A percentile compares a stretch with the other conserved stretches of the same genome.
phyloP scores from a whole-genome alignment of 805 yeast genomes.

The Myxozyma nipponensis region DNA sequence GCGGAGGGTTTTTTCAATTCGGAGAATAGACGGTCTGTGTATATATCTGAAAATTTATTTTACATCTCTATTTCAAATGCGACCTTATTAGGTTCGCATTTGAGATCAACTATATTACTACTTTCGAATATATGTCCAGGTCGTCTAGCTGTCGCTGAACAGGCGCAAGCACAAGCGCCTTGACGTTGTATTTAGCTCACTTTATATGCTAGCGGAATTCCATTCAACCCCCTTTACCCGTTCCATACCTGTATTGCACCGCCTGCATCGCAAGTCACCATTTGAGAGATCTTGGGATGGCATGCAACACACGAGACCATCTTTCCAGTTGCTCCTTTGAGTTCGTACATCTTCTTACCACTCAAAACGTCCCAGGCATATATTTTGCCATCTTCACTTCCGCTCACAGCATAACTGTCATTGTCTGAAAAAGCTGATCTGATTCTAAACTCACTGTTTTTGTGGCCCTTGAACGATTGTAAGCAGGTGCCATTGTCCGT shows the following conservation, averaged over 20 bases:
- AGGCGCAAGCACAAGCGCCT: no score
- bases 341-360: conserved; percentile 24
- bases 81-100: no score
- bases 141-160: no score
- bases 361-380: conserved; percentile 32
- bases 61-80: not conserved
- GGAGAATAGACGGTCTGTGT: not conserved
- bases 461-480: conserved; percentile 32
- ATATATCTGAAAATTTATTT: not conserved
- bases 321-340: conserved; percentile 5
- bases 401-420: conserved; percentile 28
- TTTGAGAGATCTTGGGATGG: conserved; percentile 21
- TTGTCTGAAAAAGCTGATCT: conserved; percentile 30
- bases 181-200: no score
- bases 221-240: not conserved
- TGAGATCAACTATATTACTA: not conserved
- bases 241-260: conserved; percentile 26
- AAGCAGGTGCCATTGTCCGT: conserved; percentile 29
- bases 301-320: conserved; percentile 22
- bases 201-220: no score
- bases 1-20: not conserved
- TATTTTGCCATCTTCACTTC: conserved; percentile 35
- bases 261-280: conserved; percentile 23
- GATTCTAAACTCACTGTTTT: conserved; percentile 29
- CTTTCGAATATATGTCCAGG: no score